Evolutionary conservation across 2,329 filamentous ascomycete genomes (phyloP), one percentile per base, ranked within the genome.

Genomic region (Cordyceps fumosorosea): DNA sequence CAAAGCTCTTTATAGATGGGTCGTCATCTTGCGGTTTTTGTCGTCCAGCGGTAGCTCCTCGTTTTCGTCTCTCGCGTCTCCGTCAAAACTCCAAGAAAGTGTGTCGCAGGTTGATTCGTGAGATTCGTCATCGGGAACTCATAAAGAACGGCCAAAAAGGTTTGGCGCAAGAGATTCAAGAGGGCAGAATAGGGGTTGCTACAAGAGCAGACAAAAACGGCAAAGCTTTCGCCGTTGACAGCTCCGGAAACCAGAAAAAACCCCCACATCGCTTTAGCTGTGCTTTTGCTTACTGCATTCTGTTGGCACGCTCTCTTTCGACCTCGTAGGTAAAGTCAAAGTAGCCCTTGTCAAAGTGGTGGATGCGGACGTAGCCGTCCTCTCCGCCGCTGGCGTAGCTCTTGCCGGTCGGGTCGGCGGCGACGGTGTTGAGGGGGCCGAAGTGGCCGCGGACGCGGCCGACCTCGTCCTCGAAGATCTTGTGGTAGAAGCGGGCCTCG

Each of bases 301-400:
- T 75, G 77, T 83, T 83, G 70, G 77, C 73, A 66, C 81, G 78
- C 81, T 97, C 93, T 77, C 93, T 84, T 86, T 99, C 95, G 65
- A 98, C 95, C 83, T 99, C 95, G 77, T 96, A 99, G 82, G 90
- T 86, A 81, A 99, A 99, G 78, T 99, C 95, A 76, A 95, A 98
- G 84, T 97, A 99, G 65, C 89, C 86, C 84, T 96, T 96, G 81
- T 99, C 95, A 78, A 99, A 99, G 79, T 96, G 91, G 80, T 99
- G 95, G 69, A 98, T 89, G 73, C 95, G 90, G 67, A 99, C 93
- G 80, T 99, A 99, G 72, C 95, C 95, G 78, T 99, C 95, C 81
- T 99, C 95, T 78, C 93, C 93, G 69, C 95, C 95, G 72, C 89
- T 93, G 72, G 92, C 93, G 79, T 99, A 99, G 71, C 91, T 87